These are phyloP conservation scores for Viscum album DNA, from an alignment of 177 flowering plant species.

Conservation along the genomic window DNA sequence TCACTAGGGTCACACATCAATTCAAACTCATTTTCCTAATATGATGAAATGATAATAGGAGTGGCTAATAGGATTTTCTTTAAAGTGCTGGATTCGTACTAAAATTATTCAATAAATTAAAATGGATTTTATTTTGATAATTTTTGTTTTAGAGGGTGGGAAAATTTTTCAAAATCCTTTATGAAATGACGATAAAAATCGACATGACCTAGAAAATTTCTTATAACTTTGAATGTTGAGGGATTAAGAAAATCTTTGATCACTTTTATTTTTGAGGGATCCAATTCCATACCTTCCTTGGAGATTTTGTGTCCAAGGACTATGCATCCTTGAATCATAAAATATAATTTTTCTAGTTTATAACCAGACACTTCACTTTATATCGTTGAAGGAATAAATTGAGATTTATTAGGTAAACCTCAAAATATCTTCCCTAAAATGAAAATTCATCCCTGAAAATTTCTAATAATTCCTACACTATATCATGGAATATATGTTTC, in stretches of 20 bases:
- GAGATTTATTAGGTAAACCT: background rate
- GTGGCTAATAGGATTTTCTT: background rate
- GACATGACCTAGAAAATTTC: background rate
- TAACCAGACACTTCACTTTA: background rate
- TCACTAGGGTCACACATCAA: background rate
- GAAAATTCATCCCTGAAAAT: background rate
- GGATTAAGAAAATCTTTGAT: background rate
- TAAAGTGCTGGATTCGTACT: background rate
- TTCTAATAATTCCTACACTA: background rate
- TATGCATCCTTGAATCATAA: background rate
- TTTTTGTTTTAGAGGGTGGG: background rate
- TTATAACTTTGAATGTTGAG: background rate
- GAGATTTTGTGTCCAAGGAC: background rate
- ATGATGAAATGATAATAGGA: background rate
- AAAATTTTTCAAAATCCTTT: background rate
- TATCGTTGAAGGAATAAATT: background rate
- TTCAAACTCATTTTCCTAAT: background rate
- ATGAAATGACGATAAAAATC: background rate
- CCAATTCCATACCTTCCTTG: background rate
- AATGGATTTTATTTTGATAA: background rate
- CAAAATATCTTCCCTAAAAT: background rate
- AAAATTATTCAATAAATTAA: background rate
- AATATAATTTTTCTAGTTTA: background rate
- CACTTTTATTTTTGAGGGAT: background rate
- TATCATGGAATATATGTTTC: background rate